phyloP scores from a whole-genome alignment of 1,284 basidiomycete genomes.

The Ganoderma boninense region DNA sequence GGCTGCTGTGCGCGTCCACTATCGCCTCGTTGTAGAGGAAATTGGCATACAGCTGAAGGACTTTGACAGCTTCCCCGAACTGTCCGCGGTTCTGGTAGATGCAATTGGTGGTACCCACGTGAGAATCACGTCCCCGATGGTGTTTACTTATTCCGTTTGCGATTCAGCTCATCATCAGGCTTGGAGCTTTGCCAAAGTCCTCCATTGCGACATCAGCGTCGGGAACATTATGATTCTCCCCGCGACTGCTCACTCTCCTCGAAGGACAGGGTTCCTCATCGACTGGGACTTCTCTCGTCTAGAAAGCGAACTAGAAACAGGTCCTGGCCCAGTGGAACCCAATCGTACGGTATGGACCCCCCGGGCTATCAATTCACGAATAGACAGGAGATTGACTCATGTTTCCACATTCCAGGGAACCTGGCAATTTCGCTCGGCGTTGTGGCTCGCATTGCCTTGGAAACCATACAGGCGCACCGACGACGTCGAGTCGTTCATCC shows the following conservation, averaged over 20 bases:
- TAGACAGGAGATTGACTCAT: no score
- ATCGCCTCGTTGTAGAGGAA: slow-evolving; percentile 12
- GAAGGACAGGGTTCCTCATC: slow-evolving; percentile 7
- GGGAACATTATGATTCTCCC: slow-evolving; percentile 21
- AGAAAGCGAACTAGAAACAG: neutral
- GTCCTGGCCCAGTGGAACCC: neutral
- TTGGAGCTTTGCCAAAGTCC: slow-evolving; percentile 2
- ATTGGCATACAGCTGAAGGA: slow-evolving; percentile 1
- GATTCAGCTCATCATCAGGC: neutral
- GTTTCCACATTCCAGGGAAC: slow-evolving; percentile 11
- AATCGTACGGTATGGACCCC: slow-evolving; percentile 3
- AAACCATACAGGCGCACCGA: slow-evolving; percentile 19
- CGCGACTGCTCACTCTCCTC: neutral
- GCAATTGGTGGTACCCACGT: neutral
- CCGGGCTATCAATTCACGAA: no score
- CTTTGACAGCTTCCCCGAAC: slow-evolving; percentile 8
- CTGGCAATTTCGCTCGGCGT: slow-evolving; percentile 25
- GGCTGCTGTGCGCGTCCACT: slow-evolving; percentile 13
- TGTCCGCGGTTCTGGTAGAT: neutral
- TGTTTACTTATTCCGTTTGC: neutral
- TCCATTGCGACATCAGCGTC: slow-evolving; percentile 22
- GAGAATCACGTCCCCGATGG: no score
- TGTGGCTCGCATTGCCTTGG: slow-evolving; percentile 7
- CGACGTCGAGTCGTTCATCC: slow-evolving; percentile 25
- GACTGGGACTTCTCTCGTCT: slow-evolving; percentile 23